Base-by-base conservation (phyloP, 1,139 yeast species). In the Blastobotrys niveus region DNA sequence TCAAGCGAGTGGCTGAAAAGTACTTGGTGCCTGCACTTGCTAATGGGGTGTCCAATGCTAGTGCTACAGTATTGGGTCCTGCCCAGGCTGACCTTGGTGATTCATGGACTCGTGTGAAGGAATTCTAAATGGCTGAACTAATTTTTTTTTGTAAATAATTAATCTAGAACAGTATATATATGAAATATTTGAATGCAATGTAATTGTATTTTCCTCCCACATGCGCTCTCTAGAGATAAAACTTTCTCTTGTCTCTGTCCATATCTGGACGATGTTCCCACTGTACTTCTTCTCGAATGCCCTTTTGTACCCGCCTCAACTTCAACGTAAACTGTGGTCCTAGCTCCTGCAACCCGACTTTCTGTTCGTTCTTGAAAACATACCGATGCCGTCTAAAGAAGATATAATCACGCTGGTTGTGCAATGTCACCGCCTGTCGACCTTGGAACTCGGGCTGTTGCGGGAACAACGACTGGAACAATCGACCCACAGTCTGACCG, bases 241-340 rank as follows among this genome's bases (percentile, higher is more conserved):
- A 91, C 76, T 86, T 87, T 67, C 80, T 80, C 79, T 88, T 91
- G 63, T 91, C 96, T 60, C 83, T 81, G 65, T 91, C 97, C 96
- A 91, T 89, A 54, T 85, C 95, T 12, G 96, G 82, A 56, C 86
- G 79, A 67, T 88, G 95, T 66, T 91, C 96, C 96, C 97, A 91
- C 59, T 87, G 95, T 25, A 86, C 74, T 57, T 91, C 97, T 52
- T 87, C 95, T 60, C 81, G 80, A 57, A 91, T 75, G 38, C 97
- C 98, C 69, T 80, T 82, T 64, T 89, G 97, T 50, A 93, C 71
- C 60, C 97, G 74, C 63, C 96, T 76, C 53, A 93, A 70, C 61
- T 84, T 82, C 61, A 91, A 68, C 0, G 98, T 93, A 63, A 91
- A 93, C 64, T 89, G 96, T 0, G 98, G 98, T 0, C 98, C 98